Evolutionary conservation across 495 filamentous ascomycete species (phyloP), one percentile per base, ranked within the genome.

Genomic region (Aspergillus funiculosus): DNA sequence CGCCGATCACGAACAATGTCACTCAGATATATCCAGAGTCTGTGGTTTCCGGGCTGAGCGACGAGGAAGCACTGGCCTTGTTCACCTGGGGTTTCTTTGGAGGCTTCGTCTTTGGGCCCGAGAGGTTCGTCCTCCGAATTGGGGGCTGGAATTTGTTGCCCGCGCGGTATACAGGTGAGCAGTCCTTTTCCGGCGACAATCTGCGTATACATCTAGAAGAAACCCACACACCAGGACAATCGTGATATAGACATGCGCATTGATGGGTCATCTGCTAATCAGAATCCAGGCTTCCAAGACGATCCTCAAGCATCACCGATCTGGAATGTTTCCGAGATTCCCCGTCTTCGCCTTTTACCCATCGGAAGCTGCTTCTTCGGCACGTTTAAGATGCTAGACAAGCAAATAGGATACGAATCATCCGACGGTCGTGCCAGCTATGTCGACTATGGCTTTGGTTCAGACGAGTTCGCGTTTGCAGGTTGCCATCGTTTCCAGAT

Each of bases 401-500:
- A 51, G 31, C 46, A 54, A 8, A 38, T 57, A 8, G 37, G 6
- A n/a, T 15, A 35, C 13, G 13, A 21, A 39, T 27, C 48, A 11
- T 15, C 19, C n/a, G 19, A 8, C 19, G 6, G 5, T n/a, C 25
- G 21, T 14, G 8, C 39, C 2, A 57, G 51, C 30, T 57, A 51
- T 15, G 51, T 57, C 17, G 51, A 54, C 28, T 57, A 51, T 31
- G 51, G 54, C 8, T 57, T 54, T 13, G 54, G 54, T 3, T 57
- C 54, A 25, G 54, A 57, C 36, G 20, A 46, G 19, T 51, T 15
- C 13, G 28, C 20, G 6, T 57, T 57, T 25, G 51, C 43, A 4
- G 54, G 54, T 13, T 57, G 54, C 20, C 54, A 57, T 31, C 42
- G 54, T n/a, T 48, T 57, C 21, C 51, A 50, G 11, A 43, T 54